A percentile compares a stretch with the other conserved stretches of the same genome.
phyloP scores from a whole-genome alignment of 23 red algal genomes.

The Gracilaria gracilis region DNA sequence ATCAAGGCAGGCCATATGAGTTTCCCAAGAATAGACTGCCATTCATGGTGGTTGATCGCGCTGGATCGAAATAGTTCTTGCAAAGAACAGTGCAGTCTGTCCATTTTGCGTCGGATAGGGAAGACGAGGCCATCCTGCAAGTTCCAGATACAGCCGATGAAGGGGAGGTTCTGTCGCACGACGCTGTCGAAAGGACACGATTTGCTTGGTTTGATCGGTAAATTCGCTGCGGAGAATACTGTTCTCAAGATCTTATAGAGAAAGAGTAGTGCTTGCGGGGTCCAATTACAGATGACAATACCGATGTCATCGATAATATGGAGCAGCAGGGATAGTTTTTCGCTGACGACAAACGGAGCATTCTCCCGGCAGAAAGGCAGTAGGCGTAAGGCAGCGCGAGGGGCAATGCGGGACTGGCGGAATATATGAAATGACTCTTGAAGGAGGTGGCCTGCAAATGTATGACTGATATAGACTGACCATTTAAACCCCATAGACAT shows the following conservation, averaged over 20 bases:
- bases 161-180: neutral
- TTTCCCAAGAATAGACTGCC: neutral
- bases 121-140: neutral
- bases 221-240: neutral
- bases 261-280: neutral
- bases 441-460: neutral
- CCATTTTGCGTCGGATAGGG: neutral
- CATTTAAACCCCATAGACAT: neutral
- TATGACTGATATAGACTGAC: slow-evolving; percentile 1
- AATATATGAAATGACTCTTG: neutral
- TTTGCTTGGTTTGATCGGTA: neutral
- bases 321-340: neutral
- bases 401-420: neutral
- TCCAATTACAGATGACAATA: neutral
- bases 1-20: neutral
- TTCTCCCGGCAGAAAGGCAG: neutral
- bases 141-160: neutral
- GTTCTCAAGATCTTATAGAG: neutral
- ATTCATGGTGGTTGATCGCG: neutral
- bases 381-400: neutral
- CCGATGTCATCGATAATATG: slow-evolving; percentile 4
- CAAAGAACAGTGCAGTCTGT: neutral
- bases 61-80: neutral
- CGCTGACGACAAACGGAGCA: neutral
- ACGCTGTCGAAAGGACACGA: neutral